These are phyloP conservation scores for Blattamonas nauphoetae DNA, from an alignment of 78 protist genomes.

Conservation along the genomic window DNA sequence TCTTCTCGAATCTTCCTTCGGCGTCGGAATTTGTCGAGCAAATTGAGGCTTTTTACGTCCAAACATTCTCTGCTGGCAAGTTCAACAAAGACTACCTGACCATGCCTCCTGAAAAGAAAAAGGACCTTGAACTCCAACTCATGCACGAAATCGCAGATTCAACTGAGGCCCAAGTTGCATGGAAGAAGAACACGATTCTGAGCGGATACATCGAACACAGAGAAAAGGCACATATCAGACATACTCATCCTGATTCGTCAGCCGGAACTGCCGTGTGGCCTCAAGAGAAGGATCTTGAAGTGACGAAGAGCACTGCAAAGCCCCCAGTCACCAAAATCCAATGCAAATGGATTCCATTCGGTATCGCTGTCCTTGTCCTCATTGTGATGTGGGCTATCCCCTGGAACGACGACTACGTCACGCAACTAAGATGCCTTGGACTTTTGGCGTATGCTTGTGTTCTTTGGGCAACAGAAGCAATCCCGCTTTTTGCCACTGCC, in stretches of 20 bases:
- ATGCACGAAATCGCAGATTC: not conserved
- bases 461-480: not conserved
- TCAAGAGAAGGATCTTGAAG: not conserved
- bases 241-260: not conserved
- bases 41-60: not conserved
- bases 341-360: not conserved
- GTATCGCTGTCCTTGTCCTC: not conserved
- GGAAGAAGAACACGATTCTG: slow-evolving; percentile 11
- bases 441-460: not conserved
- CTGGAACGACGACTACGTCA: not conserved
- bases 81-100: not conserved
- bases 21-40: not conserved
- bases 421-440: not conserved
- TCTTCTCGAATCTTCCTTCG: not conserved
- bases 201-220: not conserved
- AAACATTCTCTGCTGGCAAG: not conserved
- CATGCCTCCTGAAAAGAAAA: not conserved
- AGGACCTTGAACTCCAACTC: not conserved
- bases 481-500: not conserved
- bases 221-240: not conserved
- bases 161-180: not conserved
- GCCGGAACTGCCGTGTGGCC: not conserved
- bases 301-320: not conserved
- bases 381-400: not conserved
- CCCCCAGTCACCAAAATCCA: not conserved